Evolutionary conservation across 2,329 filamentous ascomycete species (phyloP).

Genomic region (Talaromyces marneffei): DNA sequence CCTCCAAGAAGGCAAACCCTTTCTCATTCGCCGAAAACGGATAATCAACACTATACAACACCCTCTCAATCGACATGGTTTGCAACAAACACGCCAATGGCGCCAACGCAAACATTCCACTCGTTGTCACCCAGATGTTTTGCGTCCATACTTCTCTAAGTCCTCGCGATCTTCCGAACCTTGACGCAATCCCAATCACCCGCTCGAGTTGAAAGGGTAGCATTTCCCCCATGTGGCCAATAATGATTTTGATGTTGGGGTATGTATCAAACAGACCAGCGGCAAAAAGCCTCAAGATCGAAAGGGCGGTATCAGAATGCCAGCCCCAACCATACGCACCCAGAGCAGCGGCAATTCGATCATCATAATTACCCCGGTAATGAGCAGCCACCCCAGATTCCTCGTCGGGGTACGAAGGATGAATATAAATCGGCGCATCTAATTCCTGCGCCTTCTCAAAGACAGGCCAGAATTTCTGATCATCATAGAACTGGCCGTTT

Average conservation of each 20-base stretch:
- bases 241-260: conserved; percentile 50
- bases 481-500: conserved; percentile 41
- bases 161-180: conserved; percentile 4
- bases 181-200: conserved; percentile 23
- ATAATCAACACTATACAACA: conserved; percentile 56
- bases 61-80: conserved; percentile 38
- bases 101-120: conserved; percentile 48
- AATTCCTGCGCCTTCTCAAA: conserved; percentile 41
- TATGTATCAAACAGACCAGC: conserved; percentile 52
- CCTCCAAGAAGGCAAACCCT: conserved; percentile 45
- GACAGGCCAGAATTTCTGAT: conserved; percentile 38
- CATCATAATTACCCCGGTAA: conserved; percentile 36
- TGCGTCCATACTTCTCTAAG: conserved; percentile 50
- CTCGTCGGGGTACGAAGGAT: conserved; percentile 42
- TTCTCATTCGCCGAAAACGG: conserved; percentile 49
- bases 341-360: conserved; percentile 17
- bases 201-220: conserved; percentile 52
- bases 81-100: conserved; percentile 41
- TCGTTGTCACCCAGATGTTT: conserved; percentile 56
- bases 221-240: conserved; percentile 51
- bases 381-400: conserved; percentile 27
- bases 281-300: conserved; percentile 43
- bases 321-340: conserved; percentile 30
- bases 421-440: conserved; percentile 49
- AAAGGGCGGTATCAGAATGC: conserved; percentile 34